phyloP scores from a whole-genome alignment of 805 yeast species.

The Wickerhamomyces alni region DNA sequence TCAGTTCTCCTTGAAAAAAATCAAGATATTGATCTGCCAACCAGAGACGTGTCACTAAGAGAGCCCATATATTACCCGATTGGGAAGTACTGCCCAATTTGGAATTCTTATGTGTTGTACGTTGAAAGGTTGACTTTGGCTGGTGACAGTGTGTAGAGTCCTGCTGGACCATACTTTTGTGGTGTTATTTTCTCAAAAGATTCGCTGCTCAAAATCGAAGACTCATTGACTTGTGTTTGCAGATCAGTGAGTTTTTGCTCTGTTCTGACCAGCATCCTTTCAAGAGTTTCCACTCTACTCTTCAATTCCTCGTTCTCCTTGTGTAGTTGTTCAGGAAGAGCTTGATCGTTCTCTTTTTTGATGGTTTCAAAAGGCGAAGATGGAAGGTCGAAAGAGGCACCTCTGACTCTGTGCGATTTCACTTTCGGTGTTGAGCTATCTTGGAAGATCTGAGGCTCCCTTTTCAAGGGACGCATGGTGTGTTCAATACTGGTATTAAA shows the following conservation, averaged over 20 bases:
- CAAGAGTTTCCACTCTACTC: slow-evolving; percentile 12
- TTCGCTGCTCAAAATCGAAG: slow-evolving; percentile 8
- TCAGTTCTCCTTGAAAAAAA: not conserved
- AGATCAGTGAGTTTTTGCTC: not conserved
- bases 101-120: not conserved
- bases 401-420: too few relatives aligned
- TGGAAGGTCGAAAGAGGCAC: not conserved
- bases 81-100: not conserved
- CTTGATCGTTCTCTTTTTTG: not conserved
- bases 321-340: not conserved
- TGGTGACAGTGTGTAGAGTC: slow-evolving; percentile 6
- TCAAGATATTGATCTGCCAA: too few relatives aligned
- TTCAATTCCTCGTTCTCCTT: slow-evolving; percentile 8
- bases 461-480: too few relatives aligned
- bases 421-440: too few relatives aligned
- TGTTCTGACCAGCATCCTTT: slow-evolving; percentile 12
- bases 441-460: too few relatives aligned
- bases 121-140: not conserved
- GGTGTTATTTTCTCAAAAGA: slow-evolving; percentile 7
- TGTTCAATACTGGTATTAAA: not conserved
- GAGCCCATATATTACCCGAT: not conserved
- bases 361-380: not conserved
- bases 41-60: not conserved
- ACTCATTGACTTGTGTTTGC: not conserved
- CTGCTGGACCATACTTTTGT: not conserved